Conservation (phyloP, 106 monocot genomes). For the Amphibolis antarctica region DNA sequence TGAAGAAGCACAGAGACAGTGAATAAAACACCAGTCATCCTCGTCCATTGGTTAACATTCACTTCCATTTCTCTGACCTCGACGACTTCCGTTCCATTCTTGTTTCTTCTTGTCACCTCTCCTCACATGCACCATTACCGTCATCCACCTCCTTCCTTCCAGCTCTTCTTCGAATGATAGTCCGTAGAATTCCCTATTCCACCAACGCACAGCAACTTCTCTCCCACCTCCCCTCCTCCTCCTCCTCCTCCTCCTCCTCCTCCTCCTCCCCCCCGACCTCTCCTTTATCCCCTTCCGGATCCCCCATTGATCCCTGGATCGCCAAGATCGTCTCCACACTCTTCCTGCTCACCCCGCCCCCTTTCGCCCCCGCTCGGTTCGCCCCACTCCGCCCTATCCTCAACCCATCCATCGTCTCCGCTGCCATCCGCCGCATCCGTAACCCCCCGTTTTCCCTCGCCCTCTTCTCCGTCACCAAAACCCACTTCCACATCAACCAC, state of each 20-base stretch:
- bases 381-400: constrained; percentile 7
- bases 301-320: constrained; percentile 43
- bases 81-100: too few species aligned
- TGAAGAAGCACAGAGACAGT: too few species aligned
- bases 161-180: constrained; percentile 11
- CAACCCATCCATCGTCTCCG: constrained; percentile 1
- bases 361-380: constrained; percentile 10
- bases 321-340: constrained; percentile 19
- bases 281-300: too few species aligned
- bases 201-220: constrained; percentile 13
- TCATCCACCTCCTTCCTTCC: background rate
- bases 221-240: constrained; percentile 10
- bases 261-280: constrained; percentile 14
- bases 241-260: constrained; percentile 8
- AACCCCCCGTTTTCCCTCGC: constrained; percentile 6
- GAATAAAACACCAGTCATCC: too few species aligned
- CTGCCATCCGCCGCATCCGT: constrained; percentile 4
- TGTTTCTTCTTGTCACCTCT: too few species aligned
- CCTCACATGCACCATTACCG: too few species aligned
- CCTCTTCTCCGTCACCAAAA: constrained; percentile 12
- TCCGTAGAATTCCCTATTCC: constrained; percentile 7
- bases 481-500: constrained; percentile 8
- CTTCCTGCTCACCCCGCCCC: constrained; percentile 10
- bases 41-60: too few species aligned
- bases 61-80: too few species aligned